Conservation (phyloP, 805 yeast species). For the Saccharomyces jurei region DNA sequence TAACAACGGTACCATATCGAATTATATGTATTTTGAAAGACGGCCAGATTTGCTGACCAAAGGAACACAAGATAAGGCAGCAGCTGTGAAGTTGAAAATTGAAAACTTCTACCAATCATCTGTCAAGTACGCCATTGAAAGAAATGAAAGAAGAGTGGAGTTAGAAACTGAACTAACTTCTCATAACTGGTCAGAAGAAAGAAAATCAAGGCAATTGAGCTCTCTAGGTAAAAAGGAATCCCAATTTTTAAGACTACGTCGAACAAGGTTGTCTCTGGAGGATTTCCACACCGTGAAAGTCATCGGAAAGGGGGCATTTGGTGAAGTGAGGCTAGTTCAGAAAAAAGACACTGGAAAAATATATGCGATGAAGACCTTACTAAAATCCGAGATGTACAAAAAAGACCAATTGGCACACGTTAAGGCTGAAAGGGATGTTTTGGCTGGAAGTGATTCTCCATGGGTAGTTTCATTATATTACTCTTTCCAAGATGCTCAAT, state of each 20-base stretch:
- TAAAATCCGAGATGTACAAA: conserved; percentile 87
- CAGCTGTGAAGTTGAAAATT: conserved; percentile 70
- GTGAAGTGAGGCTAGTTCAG: conserved; percentile 91
- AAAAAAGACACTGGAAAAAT: conserved; percentile 84
- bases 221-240: conserved; percentile 84
- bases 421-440: conserved; percentile 90
- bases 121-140: conserved; percentile 86
- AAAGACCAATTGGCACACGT: conserved; percentile 93
- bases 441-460: conserved; percentile 86
- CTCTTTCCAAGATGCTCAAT: conserved; percentile 67
- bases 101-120: conserved; percentile 82
- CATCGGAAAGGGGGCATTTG: conserved; percentile 95
- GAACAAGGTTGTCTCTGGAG: conserved; percentile 74
- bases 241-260: conserved; percentile 71
- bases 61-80: conserved; percentile 70
- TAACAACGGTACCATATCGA: conserved; percentile 17
- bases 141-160: conserved; percentile 86
- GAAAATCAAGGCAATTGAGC: conserved; percentile 72
- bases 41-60: conserved; percentile 75
- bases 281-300: conserved; percentile 86
- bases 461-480: conserved; percentile 79
- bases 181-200: conserved; percentile 77
- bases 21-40: conserved; percentile 67
- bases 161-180: conserved; percentile 61
- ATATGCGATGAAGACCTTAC: conserved; percentile 87